Evolutionary conservation across 2,329 filamentous ascomycete species (phyloP), one percentile per base, ranked within the genome.

Genomic region (Didymosphaeria variabile): DNA sequence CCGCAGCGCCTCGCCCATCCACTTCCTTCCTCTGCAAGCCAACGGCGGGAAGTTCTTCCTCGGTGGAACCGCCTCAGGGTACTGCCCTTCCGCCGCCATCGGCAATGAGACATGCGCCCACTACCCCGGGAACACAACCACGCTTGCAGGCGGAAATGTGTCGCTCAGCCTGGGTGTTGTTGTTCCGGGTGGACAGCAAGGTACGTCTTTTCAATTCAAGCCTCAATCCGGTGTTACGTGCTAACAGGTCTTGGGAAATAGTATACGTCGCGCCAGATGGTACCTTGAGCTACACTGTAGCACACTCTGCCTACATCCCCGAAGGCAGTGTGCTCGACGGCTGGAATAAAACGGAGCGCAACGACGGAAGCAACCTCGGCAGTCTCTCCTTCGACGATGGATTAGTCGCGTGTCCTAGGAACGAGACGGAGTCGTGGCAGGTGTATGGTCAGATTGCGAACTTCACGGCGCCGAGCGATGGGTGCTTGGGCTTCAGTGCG

Each of bases 141-240:
- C 82, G 9, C 75, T 86, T 51, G 70, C 76, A 38, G 77, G 80
- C 32, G 76, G 79, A 47, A 56, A 73, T 32, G 42, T 45, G 1
- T 70, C 63, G 12, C 71, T 77, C 5, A 58, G 61, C n/a, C 51
- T 86, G 70, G 76, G 79, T 36, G 83, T 86, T 34, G 71, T 82
- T 32, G 88, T 90, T 5, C 87, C 88, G 5, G 88, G 88, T 31
- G 88, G 89, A 29, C 88, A 91, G 68, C 77, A 82, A 59, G 81
- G 69, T 72, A 61, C 17, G 60, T 57, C 17, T 17, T n/a, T 29
- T 29, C 26, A 29, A 29, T 5, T 5, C 6, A 29, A 29, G 26
- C 6, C 26, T 29, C 26, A 29, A 29, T 29, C 26, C 26, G 26
- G 26, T 29, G 6, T 4, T 29, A 19, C 3, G n/a, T 8, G 15